A percentile compares a stretch with the other conserved stretches of the same genome.
These are phyloP conservation scores for Albatrellus ellisii DNA, from an alignment of 768 basidiomycete genomes.

Conservation along the genomic window DNA sequence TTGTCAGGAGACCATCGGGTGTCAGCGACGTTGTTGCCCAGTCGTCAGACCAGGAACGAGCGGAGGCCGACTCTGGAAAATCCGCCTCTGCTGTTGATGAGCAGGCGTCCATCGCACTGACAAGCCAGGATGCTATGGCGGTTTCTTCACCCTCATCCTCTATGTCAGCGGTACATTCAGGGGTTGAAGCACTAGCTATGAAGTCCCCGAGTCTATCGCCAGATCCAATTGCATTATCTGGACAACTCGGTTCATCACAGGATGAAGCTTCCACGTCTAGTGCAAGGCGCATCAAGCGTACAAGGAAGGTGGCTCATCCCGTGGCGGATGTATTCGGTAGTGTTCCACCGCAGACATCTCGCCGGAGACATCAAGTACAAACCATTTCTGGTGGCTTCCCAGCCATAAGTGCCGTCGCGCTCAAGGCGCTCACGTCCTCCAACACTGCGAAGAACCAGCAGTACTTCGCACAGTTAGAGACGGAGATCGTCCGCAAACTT, in stretches of 20 bases:
- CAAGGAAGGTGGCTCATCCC: slow-evolving; percentile 28
- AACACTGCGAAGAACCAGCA: slow-evolving; percentile 68
- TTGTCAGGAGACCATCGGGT: no score
- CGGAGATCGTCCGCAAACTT: slow-evolving; percentile 54
- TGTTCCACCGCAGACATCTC: slow-evolving; percentile 1
- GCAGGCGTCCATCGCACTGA: no score
- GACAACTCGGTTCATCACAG: no score
- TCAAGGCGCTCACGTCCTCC: slow-evolving; percentile 55
- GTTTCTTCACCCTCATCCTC: background rate
- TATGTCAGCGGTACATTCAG: no score
- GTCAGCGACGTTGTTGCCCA: no score
- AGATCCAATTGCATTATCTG: slow-evolving; percentile 1
- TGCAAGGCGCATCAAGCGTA: background rate
- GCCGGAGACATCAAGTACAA: background rate
- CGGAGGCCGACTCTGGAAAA: no score
- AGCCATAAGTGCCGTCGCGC: slow-evolving; percentile 54
- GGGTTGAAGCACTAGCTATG: no score
- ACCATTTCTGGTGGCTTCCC: slow-evolving; percentile 33
- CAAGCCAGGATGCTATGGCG: background rate
- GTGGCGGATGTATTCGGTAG: slow-evolving; percentile 26
- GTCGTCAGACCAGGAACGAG: no score
- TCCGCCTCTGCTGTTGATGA: no score
- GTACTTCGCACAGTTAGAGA: slow-evolving; percentile 50
- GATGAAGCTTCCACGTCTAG: background rate
- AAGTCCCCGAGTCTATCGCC: no score